Conservation (phyloP, 805 yeast genomes). For the Candida germanica region DNA sequence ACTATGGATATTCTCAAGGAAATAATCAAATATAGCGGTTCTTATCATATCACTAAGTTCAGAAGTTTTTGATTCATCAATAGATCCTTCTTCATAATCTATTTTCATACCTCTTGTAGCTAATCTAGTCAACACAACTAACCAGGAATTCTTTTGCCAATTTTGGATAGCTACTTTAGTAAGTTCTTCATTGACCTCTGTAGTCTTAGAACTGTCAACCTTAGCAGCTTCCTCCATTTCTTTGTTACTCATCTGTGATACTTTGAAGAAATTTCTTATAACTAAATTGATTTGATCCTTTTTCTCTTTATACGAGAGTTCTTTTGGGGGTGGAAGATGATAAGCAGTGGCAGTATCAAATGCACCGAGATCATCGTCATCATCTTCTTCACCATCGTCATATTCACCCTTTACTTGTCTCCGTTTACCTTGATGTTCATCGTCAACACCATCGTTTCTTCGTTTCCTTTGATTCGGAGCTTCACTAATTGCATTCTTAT, state of each 20-base stretch:
- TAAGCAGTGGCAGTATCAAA: constrained; percentile 42
- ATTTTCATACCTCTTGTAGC: constrained; percentile 73
- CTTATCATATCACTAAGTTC: constrained; percentile 62
- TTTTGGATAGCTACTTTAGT: constrained; percentile 50
- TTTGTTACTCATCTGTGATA: constrained; percentile 33
- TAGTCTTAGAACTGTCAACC: constrained; percentile 12
- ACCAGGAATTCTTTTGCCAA: constrained; percentile 71
- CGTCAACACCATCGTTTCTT: constrained; percentile 5
- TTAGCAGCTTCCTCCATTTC: constrained; percentile 18
- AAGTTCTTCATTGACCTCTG: constrained; percentile 45
- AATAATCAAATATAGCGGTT: constrained; percentile 66
- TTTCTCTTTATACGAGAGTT: constrained; percentile 51
- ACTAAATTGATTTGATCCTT: constrained; percentile 55
- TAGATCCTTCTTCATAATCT: constrained; percentile 11
- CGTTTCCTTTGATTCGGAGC: constrained; percentile 4
- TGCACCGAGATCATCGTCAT: constrained; percentile 18
- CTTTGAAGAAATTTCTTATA: constrained; percentile 54
- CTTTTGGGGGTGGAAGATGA: constrained; percentile 56
- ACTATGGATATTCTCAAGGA: constrained; percentile 66
- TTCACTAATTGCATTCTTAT: constrained; percentile 35
- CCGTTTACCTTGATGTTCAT: constrained; percentile 8
- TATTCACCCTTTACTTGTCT: constrained; percentile 27
- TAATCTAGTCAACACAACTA: constrained; percentile 66
- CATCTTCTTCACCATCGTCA: constrained; percentile 12
- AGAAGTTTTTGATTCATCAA: constrained; percentile 24